Evolutionary conservation across 805 yeast genomes (phyloP), one percentile per base, ranked within the genome.

Genomic region (Nakazawaea wickerhamii): DNA sequence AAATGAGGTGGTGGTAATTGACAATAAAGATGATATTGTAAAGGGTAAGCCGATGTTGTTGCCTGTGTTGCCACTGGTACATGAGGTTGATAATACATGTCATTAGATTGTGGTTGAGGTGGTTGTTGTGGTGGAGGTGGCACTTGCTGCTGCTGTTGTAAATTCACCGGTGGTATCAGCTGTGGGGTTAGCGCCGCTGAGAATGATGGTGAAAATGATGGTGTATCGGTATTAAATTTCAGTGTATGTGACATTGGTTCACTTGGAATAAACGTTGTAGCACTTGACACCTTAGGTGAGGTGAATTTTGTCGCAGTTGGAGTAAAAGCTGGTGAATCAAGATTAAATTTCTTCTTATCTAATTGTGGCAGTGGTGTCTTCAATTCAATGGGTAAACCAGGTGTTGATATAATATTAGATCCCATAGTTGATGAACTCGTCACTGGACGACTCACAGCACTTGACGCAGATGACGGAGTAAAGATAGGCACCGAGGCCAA

Each of bases 21-120:
- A 0, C 96, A 93, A 62, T 91, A 90, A 30, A 88, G 63, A 61
- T 90, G 96, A 58, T 86, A 85, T 54, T 88, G 88, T 34, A 86
- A 64, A 0, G 84, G 84, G 49, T 64, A 78, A 30, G 58, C 39
- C 26, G 65, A 50, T 7, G 32, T 26, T 14, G n/a, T n/a, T 20
- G 31, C 33, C 31, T 25, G 31, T 11, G 38, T 30, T 14, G 17
- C 17, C 6, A 25, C 31, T 19, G 37, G 19, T 0, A 67, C 58
- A 21, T 60, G 62, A 33, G 61, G 65, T 7, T 20, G 32, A 46
- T 53, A 58, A 48, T 55, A 62, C 11, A 55, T 50, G 8, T 57
- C 62, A 14, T 53, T 31, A 20, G 25, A 59, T 8, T 47, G 46
- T 22, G 47, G 30, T 31, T 4, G 42, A 34, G 19, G 28, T 30